These are phyloP conservation scores for Inonotus obliquus DNA, from an alignment of 1,284 basidiomycete species.

Conservation along the genomic window DNA sequence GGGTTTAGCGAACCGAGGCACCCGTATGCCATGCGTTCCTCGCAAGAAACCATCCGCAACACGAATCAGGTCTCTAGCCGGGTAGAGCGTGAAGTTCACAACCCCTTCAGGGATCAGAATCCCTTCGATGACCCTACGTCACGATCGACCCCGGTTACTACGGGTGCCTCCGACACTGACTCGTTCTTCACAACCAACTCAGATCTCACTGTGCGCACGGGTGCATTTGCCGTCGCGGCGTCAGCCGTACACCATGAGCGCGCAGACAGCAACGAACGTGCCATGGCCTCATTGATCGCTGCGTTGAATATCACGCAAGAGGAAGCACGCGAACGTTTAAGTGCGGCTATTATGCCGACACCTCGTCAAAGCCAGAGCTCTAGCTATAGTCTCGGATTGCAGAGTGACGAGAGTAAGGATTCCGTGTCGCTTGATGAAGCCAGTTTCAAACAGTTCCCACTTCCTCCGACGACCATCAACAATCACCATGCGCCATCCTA, in stretches of 20 bases:
- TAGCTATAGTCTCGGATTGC: background rate
- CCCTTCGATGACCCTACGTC: conserved; percentile 8
- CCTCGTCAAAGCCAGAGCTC: conserved; percentile 7
- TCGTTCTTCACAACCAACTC: conserved; percentile 12
- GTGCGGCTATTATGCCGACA: conserved; percentile 13
- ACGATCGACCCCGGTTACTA: background rate
- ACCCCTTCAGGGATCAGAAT: conserved; percentile 15
- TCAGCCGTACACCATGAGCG: conserved; percentile 3
- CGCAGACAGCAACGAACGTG: conserved; percentile 12
- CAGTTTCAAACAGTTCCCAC: conserved; percentile 11
- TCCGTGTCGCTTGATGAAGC: conserved; percentile 8
- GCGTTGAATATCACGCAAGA: conserved; percentile 17
- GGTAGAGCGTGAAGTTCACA: background rate
- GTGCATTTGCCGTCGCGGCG: conserved; percentile 1
- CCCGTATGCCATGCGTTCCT: conserved; percentile 1
- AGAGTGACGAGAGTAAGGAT: conserved; percentile 5
- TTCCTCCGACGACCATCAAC: conserved; percentile 14
- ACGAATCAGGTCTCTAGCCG: background rate
- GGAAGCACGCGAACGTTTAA: conserved; percentile 13
- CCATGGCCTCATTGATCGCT: conserved; percentile 17
- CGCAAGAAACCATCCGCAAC: conserved; percentile 2
- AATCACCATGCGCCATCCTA: conserved; percentile 6
- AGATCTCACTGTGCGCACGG: conserved; percentile 1
- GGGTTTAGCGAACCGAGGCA: conserved; percentile 7
- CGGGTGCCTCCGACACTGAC: conserved; percentile 5